Conservation (phyloP, 2,329 filamentous ascomycete species). For the Colletotrichum aenigma region DNA sequence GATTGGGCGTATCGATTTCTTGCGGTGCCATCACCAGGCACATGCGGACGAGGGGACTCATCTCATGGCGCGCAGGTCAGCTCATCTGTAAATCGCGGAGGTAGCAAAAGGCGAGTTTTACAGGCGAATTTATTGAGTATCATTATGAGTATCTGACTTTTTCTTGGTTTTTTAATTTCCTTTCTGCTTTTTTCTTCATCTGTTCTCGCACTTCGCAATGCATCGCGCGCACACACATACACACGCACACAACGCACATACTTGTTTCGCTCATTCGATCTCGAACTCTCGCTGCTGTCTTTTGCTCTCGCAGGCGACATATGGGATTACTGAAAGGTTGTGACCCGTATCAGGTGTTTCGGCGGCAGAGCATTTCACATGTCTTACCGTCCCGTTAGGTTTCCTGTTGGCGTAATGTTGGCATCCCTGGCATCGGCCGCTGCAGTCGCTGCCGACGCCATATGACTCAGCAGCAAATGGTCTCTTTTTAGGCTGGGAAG, state of each 20-base stretch:
- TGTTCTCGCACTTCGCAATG: not conserved
- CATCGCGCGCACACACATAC: not conserved
- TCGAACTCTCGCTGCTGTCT: not conserved
- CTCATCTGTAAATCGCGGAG: not conserved
- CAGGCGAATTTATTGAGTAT: not conserved
- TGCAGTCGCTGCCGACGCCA: conserved; percentile 37
- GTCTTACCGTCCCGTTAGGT: conserved; percentile 2
- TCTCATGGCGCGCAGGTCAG: not conserved
- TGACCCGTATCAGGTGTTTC: not conserved
- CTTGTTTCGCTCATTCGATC: not conserved
- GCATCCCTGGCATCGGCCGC: conserved; percentile 27
- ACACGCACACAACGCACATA: not conserved
- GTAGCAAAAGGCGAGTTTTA: not conserved
- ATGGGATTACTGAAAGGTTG: not conserved
- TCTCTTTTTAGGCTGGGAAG: conserved; percentile 23
- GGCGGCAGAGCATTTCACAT: not conserved
- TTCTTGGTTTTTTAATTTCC: not conserved
- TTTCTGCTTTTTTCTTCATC: not conserved
- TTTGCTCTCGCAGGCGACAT: not conserved
- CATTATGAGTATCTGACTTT: not conserved
- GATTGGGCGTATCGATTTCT: not conserved
- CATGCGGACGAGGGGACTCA: not conserved
- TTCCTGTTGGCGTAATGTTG: not conserved
- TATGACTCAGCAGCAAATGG: conserved; percentile 35
- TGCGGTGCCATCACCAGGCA: not conserved